phyloP scores from a whole-genome alignment of 768 basidiomycete genomes.

The Tremella yokohamensis region DNA sequence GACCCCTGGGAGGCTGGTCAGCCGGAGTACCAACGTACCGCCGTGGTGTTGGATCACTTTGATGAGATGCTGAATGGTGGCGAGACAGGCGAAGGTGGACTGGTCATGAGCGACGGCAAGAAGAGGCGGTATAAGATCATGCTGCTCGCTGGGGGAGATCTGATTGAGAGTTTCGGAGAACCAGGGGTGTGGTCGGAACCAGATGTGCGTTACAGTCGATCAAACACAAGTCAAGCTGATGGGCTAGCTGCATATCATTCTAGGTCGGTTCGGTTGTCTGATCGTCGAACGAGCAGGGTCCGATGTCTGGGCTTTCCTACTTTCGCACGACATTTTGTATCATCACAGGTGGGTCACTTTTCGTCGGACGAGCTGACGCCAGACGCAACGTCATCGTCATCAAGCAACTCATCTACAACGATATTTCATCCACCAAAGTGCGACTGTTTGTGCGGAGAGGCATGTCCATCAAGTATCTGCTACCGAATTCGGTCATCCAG shows the following conservation, averaged over 20 bases:
- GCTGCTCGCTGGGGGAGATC: slow-evolving; percentile 94
- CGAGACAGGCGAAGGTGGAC: slow-evolving; percentile 61
- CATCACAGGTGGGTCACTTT: slow-evolving; percentile 51
- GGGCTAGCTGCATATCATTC: slow-evolving; percentile 83
- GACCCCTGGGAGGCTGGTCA: slow-evolving; percentile 98
- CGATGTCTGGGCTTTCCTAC: slow-evolving; percentile 61
- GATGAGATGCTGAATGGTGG: slow-evolving; percentile 84
- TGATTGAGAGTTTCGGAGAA: slow-evolving; percentile 96
- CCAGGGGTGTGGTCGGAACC: slow-evolving; percentile 94
- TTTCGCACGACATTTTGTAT: slow-evolving; percentile 56
- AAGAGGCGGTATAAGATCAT: slow-evolving; percentile 73
- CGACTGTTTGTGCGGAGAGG: slow-evolving; percentile 56
- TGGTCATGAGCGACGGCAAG: slow-evolving; percentile 64
- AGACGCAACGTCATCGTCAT: slow-evolving; percentile 84
- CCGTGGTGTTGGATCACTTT: slow-evolving; percentile 95
- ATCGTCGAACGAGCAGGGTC: slow-evolving; percentile 95
- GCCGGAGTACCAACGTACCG: slow-evolving; percentile 82
- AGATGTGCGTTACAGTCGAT: slow-evolving; percentile 64
- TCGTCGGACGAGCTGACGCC: slow-evolving; percentile 55
- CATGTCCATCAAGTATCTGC: slow-evolving; percentile 66
- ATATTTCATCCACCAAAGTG: slow-evolving; percentile 91
- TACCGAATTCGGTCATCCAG: slow-evolving; percentile 84
- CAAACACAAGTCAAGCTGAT: neutral
- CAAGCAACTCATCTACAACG: slow-evolving; percentile 92
- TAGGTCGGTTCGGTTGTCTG: slow-evolving; percentile 88